These are phyloP conservation scores for Claviceps citrina DNA, from an alignment of 2,329 filamentous ascomycete genomes.

Conservation along the genomic window DNA sequence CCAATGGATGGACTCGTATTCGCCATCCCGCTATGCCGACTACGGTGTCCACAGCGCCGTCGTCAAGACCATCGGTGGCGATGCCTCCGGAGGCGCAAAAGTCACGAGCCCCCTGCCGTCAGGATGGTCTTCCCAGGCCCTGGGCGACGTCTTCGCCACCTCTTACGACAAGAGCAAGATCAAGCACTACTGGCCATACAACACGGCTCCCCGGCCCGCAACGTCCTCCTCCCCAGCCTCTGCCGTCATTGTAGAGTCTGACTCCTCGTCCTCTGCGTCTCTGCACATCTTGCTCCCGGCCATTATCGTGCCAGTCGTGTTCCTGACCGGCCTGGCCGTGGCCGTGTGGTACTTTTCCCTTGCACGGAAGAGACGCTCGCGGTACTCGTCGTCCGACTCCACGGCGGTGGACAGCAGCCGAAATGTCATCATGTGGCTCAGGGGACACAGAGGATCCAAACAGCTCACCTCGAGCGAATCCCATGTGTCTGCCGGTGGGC, in stretches of 20 bases:
- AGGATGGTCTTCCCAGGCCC: constrained; percentile 34
- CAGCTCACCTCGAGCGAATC: constrained; percentile 7
- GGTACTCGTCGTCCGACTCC: constrained; percentile 20
- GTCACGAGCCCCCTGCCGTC: constrained; percentile 45
- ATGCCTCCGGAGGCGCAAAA: constrained; percentile 51
- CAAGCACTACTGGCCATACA: constrained; percentile 45
- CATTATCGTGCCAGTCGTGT: constrained; percentile 6
- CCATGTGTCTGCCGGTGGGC: neutral
- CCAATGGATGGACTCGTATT: constrained; percentile 55
- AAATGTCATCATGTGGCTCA: constrained; percentile 38
- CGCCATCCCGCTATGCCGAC: constrained; percentile 43
- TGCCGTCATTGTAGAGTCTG: neutral
- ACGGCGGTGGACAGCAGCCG: constrained; percentile 31
- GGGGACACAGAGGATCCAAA: constrained; percentile 28
- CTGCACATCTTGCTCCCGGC: constrained; percentile 7
- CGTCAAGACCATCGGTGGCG: constrained; percentile 51
- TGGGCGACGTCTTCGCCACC: constrained; percentile 38
- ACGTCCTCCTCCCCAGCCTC: neutral
- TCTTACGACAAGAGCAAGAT: constrained; percentile 43
- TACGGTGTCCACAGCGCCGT: constrained; percentile 57
- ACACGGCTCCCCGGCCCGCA: constrained; percentile 8
- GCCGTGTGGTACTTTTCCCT: constrained; percentile 37
- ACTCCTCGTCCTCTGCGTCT: neutral
- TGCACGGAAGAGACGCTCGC: constrained; percentile 24
- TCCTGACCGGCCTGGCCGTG: constrained; percentile 16